A percentile compares a stretch with the other conserved stretches of the same genome.
phyloP scores from a whole-genome alignment of 192 early-diverging fungal species.

The Backusella australiensis region DNA sequence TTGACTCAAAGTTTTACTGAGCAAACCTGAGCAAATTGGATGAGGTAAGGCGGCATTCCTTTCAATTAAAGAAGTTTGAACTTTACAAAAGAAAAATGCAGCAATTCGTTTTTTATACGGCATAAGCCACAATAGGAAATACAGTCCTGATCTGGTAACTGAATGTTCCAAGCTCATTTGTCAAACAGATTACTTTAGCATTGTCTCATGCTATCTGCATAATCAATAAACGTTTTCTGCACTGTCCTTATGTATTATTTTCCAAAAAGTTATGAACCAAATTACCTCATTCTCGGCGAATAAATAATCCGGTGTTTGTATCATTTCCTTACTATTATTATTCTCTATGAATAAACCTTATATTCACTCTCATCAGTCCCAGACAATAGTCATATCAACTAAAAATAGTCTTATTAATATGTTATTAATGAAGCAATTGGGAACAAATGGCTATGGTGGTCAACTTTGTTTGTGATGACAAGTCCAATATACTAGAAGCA shows the following conservation, averaged over 20 bases:
- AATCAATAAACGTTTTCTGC: too few relatives aligned
- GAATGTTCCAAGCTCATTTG: background rate
- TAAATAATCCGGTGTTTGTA: too few relatives aligned
- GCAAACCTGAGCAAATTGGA: constrained; percentile 13
- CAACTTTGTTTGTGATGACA: background rate
- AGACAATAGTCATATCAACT: too few relatives aligned
- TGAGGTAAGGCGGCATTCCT: constrained; percentile 4
- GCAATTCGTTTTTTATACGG: background rate
- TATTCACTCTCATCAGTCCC: too few relatives aligned
- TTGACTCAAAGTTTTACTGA: background rate
- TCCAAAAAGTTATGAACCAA: too few relatives aligned
- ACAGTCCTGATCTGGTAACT: background rate
- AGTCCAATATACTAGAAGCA: background rate
- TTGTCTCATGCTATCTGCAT: too few relatives aligned
- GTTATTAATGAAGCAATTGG: background rate
- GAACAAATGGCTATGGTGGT: background rate
- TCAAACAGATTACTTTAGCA: too few relatives aligned
- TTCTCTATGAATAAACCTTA: too few relatives aligned
- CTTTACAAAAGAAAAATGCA: background rate
- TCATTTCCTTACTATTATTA: too few relatives aligned
- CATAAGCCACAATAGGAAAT: background rate
- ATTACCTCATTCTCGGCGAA: too few relatives aligned
- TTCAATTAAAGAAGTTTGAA: background rate
- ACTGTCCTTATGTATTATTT: too few relatives aligned
- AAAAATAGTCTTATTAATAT: background rate